A percentile compares a stretch with the other conserved stretches of the same genome.
phyloP scores from a whole-genome alignment of 257 asterid species.

The Hygrophila difformis region DNA sequence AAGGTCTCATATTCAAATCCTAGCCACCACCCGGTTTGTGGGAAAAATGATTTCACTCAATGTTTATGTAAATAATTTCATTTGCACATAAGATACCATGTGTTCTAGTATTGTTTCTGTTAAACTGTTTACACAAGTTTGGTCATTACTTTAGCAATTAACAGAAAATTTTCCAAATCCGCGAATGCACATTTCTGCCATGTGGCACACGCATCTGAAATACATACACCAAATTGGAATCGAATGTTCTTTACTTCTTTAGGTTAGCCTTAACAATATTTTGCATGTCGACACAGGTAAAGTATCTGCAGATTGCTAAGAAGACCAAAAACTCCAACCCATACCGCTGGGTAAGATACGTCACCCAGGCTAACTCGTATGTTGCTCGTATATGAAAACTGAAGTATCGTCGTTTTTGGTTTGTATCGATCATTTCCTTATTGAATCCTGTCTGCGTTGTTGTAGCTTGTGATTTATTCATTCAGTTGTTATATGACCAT shows the following conservation, averaged over 20 bases:
- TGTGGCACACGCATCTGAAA: no score
- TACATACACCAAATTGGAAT: no score
- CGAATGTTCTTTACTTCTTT: neutral
- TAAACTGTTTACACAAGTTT: no score
- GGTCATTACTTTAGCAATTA: neutral
- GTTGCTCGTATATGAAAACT: slow-evolving; percentile 81
- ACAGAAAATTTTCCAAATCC: no score
- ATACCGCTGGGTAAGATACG: slow-evolving; percentile 96
- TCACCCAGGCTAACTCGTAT: slow-evolving; percentile 90
- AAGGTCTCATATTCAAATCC: no score
- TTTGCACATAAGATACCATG: no score
- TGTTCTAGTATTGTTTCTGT: no score
- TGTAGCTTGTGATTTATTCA: slow-evolving; percentile 7
- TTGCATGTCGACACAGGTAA: slow-evolving; percentile 52
- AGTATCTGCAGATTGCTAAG: slow-evolving; percentile 90
- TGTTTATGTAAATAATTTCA: no score
- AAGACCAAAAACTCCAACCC: slow-evolving; percentile 74
- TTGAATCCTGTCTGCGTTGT: no score
- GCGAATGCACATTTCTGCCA: no score
- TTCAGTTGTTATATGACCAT: neutral
- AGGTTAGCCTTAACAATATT: slow-evolving; percentile 10
- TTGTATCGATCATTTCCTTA: neutral
- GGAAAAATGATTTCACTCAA: no score
- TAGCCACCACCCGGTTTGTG: no score
- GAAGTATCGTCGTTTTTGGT: neutral